Evolutionary conservation across 2,329 filamentous ascomycete genomes (phyloP).

Genomic region (Fusarium chlamydosporum): DNA sequence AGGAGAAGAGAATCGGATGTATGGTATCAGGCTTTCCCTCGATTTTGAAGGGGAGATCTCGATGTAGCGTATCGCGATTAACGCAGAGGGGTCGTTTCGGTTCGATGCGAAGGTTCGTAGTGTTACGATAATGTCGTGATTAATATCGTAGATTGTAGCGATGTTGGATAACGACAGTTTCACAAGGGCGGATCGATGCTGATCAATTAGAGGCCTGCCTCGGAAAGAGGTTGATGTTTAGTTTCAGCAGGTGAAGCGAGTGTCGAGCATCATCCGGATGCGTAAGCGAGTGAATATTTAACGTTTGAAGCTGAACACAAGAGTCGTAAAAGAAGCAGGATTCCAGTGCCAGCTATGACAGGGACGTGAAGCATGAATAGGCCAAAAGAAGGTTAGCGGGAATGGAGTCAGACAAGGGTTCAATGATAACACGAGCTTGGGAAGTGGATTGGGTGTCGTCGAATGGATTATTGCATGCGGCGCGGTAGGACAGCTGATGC

Average conservation of each 20-base stretch:
- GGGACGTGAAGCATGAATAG: constrained; percentile 9
- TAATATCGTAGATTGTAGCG: constrained; percentile 16
- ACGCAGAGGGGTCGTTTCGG: constrained; percentile 8
- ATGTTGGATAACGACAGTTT: constrained; percentile 19
- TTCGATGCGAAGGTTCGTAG: constrained; percentile 1
- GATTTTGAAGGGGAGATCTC: background rate
- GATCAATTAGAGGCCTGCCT: constrained; percentile 20
- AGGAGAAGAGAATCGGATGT: constrained; percentile 1
- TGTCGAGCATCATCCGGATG: constrained; percentile 44
- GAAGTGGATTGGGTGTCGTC: constrained; percentile 38
- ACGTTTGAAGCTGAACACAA: constrained; percentile 32
- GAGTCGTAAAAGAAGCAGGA: constrained; percentile 21
- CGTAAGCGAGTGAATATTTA: constrained; percentile 33
- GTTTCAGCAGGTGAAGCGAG: constrained; percentile 39
- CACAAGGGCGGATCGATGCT: background rate
- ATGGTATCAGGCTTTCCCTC: background rate
- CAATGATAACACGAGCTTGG: constrained; percentile 40
- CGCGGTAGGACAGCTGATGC: constrained; percentile 17
- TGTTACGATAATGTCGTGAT: constrained; percentile 37
- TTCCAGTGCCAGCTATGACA: constrained; percentile 22
- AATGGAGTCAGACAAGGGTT: constrained; percentile 35
- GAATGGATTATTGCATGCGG: constrained; percentile 39
- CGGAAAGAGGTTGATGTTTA: constrained; percentile 7
- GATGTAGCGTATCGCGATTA: constrained; percentile 4
- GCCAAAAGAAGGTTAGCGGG: constrained; percentile 41